Evolutionary conservation across 805 yeast genomes (phyloP), one percentile per base, ranked within the genome.

Genomic region (Lipomyces sp.): DNA sequence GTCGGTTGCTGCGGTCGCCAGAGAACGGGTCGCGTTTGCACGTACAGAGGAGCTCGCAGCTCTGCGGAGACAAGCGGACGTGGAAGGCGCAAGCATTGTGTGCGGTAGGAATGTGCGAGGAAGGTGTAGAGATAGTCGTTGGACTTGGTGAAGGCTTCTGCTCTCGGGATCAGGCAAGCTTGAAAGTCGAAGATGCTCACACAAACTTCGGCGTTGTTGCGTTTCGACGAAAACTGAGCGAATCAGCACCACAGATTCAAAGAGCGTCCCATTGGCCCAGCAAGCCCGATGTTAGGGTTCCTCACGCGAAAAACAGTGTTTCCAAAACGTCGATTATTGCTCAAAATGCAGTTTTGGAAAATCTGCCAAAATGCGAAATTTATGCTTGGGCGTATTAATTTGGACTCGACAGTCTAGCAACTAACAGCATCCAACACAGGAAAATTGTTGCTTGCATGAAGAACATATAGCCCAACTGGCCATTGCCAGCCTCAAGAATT

Each of bases 1-100:
- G 67, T 74, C 72, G 51, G 77, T 76, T 15, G 73, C 71, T 35
- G 75, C 69, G 51, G 72, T 71, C 39, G 76, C 68, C 39, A 74
- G 69, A 48, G 71, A 63, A 54, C 76, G 73, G 57, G 71, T 72
- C 24, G 64, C 62, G 56, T 58, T 48, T 53, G 51, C 42, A 15
- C 64, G 62, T 42, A 33, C 57, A 15, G 64, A 58, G 29, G 62
- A 33, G 33, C 61, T 53, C 29, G 66, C 59, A 15, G 60, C 63
- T 15, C 62, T 58, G 30, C 58, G 58, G 37, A 15, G 62, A 42
- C 32, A 59, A 18, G 35, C 34, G 39, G 35, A 50, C 45, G 50
- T 15, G 39, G 66, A 15, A 45, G 59, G 37, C 53, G 35, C 60
- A 57, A 57, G 58, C 55, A 59, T 32, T 45, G 39, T 24, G 30